These are phyloP conservation scores for Capsicum baccatum DNA, from an alignment of 257 asterid genomes.

Conservation along the genomic window DNA sequence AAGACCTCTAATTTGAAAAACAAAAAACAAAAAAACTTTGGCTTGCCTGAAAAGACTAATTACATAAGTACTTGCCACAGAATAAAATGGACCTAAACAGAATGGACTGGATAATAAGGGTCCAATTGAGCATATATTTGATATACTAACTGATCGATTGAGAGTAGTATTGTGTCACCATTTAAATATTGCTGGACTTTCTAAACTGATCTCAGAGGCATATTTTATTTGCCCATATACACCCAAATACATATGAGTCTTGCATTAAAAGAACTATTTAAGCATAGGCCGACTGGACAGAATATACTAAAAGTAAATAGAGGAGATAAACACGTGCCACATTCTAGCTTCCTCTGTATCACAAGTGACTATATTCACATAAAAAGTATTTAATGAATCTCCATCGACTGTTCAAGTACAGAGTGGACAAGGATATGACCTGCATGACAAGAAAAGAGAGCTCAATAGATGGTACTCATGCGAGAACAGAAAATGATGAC, in stretches of 20 bases:
- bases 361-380: constrained; percentile 17
- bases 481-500: neutral
- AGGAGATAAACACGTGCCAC: neutral
- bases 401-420: constrained; percentile 14
- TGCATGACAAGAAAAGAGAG: constrained; percentile 49
- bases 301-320: constrained; percentile 16
- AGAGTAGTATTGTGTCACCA: neutral
- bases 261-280: neutral
- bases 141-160: neutral
- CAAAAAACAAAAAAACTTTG: neutral
- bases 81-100: neutral
- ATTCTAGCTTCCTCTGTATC: constrained; percentile 22
- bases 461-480: constrained; percentile 8
- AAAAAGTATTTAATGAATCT: constrained; percentile 30
- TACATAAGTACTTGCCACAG: neutral
- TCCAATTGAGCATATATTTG: neutral
- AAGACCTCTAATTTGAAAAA: neutral
- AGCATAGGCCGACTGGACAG: neutral
- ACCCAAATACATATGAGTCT: neutral
- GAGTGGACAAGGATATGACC: constrained; percentile 87
- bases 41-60: neutral
- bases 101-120: neutral
- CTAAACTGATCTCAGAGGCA: constrained; percentile 15
- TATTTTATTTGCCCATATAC: neutral
- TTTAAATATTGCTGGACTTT: neutral